These are phyloP conservation scores for Quercus wislizeni DNA, from an alignment of 306 rosid species.

Conservation along the genomic window DNA sequence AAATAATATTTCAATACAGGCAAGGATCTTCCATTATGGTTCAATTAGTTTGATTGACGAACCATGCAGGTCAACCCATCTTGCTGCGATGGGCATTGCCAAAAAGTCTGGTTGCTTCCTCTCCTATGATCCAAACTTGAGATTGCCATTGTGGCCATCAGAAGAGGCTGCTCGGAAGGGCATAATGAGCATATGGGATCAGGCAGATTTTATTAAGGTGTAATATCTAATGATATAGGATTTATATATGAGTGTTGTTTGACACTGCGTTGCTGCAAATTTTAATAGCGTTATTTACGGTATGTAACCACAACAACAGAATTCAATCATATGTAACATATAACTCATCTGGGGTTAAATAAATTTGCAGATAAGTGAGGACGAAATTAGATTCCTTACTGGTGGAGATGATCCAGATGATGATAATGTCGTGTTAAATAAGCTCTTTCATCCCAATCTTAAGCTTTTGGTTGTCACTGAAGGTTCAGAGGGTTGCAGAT, in stretches of 20 bases:
- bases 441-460: slow-evolving; percentile 71
- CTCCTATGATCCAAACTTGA: slow-evolving; percentile 90
- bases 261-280: background rate
- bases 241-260: background rate
- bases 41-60: slow-evolving; percentile 94
- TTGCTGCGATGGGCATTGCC: slow-evolving; percentile 77
- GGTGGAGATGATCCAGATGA: slow-evolving; percentile 70
- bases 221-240: background rate
- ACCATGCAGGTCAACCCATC: slow-evolving; percentile 79
- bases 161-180: slow-evolving; percentile 64
- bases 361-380: slow-evolving; percentile 71
- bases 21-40: slow-evolving; percentile 80
- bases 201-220: slow-evolving; percentile 88
- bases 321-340: background rate
- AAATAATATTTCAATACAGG: slow-evolving; percentile 45
- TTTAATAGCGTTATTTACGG: background rate
- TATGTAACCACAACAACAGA: background rate
- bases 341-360: slow-evolving; percentile 10
- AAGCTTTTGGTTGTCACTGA: slow-evolving; percentile 72
- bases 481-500: slow-evolving; percentile 79
- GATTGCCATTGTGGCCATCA: slow-evolving; percentile 87
- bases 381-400: slow-evolving; percentile 69
- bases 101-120: slow-evolving; percentile 73
- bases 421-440: slow-evolving; percentile 63
- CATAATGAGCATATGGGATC: slow-evolving; percentile 84